Percentiles rank a stretch among this genome's conserved stretches.
Evolutionary conservation across 164 flowering plant species (phyloP).

Genomic region (Buxus sempervirens): DNA sequence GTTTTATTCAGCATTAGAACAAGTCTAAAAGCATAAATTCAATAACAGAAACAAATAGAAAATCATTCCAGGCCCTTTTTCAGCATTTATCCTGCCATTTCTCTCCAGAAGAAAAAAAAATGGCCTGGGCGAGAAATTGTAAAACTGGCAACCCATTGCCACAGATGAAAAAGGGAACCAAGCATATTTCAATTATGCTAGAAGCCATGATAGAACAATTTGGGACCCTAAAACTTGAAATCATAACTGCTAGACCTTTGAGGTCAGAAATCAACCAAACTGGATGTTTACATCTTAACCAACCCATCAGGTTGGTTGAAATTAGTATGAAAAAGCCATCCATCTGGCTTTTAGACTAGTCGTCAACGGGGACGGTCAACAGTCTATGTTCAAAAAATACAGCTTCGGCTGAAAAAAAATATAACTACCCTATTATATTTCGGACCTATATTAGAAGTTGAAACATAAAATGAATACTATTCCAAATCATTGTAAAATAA

Average conservation of each 20-base stretch:
- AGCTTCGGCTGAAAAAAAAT: background rate
- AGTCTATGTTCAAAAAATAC: too few species aligned
- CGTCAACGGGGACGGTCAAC: background rate
- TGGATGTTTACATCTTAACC: too few species aligned
- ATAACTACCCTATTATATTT: background rate
- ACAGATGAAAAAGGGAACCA: background rate
- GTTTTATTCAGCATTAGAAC: background rate
- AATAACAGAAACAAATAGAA: background rate
- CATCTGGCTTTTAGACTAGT: background rate
- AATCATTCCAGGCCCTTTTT: too few species aligned
- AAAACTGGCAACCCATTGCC: background rate
- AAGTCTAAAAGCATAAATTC: too few species aligned
- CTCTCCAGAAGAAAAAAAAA: background rate
- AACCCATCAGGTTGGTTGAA: background rate
- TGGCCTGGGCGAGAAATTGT: background rate
- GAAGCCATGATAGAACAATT: background rate
- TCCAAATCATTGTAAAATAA: too few species aligned
- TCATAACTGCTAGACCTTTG: too few species aligned
- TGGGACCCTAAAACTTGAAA: background rate
- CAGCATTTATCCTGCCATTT: background rate
- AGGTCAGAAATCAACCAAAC: too few species aligned
- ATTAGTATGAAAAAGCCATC: background rate
- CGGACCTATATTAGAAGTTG: too few species aligned
- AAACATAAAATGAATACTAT: background rate
- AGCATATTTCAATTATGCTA: background rate